Conservation (phyloP, 192 early-diverging fungal genomes). For the Martensiomyces pterosporus region DNA sequence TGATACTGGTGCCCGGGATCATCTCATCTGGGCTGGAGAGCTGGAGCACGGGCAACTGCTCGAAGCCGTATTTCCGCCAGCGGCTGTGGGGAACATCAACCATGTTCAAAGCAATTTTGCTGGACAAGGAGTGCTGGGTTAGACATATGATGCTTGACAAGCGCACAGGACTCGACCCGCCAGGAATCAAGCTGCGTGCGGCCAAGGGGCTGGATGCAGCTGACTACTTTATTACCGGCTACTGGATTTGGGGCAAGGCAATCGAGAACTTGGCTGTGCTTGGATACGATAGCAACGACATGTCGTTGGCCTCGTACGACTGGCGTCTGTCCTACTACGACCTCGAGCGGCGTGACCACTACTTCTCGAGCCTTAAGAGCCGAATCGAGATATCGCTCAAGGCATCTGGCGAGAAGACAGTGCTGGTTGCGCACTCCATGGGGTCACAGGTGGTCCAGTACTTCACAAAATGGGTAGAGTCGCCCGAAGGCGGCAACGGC, state of each 20-base stretch:
- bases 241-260: constrained; percentile 85
- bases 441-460: constrained; percentile 68
- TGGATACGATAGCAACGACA: constrained; percentile 85
- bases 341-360: constrained; percentile 76
- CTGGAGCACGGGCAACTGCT: constrained; percentile 77
- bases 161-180: constrained; percentile 80
- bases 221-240: constrained; percentile 86
- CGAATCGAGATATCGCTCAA: constrained; percentile 61
- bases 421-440: constrained; percentile 54
- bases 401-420: constrained; percentile 52
- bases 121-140: constrained; percentile 87
- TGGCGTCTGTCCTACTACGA: constrained; percentile 80
- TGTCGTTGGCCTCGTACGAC: constrained; percentile 85
- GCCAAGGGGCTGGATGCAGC: constrained; percentile 85
- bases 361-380: constrained; percentile 72
- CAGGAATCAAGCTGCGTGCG: constrained; percentile 74
- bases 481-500: constrained; percentile 60
- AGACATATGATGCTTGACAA: constrained; percentile 79
- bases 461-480: constrained; percentile 86
- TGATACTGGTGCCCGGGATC: constrained; percentile 84
- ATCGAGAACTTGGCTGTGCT: constrained; percentile 78
- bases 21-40: constrained; percentile 84
- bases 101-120: constrained; percentile 77
- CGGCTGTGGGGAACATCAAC: constrained; percentile 82
- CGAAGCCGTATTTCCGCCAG: constrained; percentile 79